A percentile compares a stretch with the other conserved stretches of the same genome.
These are phyloP conservation scores for Cladosporium sp. DNA, from an alignment of 2,329 filamentous ascomycete genomes.

Conservation along the genomic window DNA sequence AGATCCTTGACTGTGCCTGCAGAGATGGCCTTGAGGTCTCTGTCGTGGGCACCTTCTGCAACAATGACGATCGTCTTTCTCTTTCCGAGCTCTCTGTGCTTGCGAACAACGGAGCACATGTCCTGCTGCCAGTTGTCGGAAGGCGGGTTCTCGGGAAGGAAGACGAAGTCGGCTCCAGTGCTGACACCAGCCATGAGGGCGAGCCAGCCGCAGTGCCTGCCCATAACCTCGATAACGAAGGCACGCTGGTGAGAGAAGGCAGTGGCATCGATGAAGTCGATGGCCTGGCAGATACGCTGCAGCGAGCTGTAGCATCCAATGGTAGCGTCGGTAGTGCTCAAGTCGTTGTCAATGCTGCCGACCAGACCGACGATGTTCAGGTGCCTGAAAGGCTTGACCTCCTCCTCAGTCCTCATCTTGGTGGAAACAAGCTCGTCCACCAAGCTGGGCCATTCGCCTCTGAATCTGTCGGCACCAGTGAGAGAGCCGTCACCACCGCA, in stretches of 20 bases:
- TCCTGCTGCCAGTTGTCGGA: conserved; percentile 82
- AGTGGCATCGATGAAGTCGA: conserved; percentile 95
- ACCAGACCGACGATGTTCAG: conserved; percentile 96
- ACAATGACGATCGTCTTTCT: conserved; percentile 97
- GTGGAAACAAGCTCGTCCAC: conserved; percentile 76
- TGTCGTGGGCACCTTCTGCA: conserved; percentile 88
- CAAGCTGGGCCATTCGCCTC: conserved; percentile 85
- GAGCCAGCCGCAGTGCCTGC: conserved; percentile 94
- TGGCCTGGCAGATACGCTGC: conserved; percentile 86
- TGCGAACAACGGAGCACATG: conserved; percentile 71
- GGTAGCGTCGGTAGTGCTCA: conserved; percentile 93
- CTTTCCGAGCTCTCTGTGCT: conserved; percentile 87
- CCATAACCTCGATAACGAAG: conserved; percentile 98
- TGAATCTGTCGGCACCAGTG: conserved; percentile 91
- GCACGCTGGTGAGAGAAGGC: conserved; percentile 90
- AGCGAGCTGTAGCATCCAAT: conserved; percentile 96
- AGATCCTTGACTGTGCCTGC: conserved; percentile 80
- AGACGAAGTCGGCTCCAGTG: conserved; percentile 92
- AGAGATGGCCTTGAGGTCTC: conserved; percentile 76
- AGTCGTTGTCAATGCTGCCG: conserved; percentile 96
- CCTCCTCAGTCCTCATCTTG: conserved; percentile 65
- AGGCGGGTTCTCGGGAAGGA: conserved; percentile 91
- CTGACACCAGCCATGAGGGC: conserved; percentile 94
- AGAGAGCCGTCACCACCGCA: conserved; percentile 95
- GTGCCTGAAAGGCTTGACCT: conserved; percentile 72